phyloP scores from a whole-genome alignment of 495 filamentous ascomycete species.

The Thermothielavioides terrestris region DNA sequence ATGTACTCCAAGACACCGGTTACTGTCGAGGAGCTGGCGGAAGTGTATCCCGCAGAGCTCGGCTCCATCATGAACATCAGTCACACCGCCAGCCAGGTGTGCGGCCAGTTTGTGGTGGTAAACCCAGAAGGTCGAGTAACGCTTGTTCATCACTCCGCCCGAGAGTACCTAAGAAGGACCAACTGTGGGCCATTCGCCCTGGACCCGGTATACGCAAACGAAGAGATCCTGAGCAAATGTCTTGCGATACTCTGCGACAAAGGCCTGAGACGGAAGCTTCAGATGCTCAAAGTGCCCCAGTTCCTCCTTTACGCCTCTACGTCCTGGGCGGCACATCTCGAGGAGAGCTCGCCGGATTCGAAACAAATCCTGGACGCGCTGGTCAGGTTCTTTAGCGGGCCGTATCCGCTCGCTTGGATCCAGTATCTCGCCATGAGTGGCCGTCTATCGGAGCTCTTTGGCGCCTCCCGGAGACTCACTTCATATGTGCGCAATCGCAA shows the following conservation, averaged over 20 bases:
- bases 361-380: not conserved
- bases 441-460: not conserved
- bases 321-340: conserved; percentile 1
- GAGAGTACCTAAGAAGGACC: conserved; percentile 2
- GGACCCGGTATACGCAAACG: not conserved
- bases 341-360: not conserved
- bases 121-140: conserved; percentile 2
- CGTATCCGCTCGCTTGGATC: conserved; percentile 7
- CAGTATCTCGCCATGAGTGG: conserved; percentile 10
- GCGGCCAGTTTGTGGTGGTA: conserved; percentile 8
- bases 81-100: conserved; percentile 1
- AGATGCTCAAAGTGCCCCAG: not conserved
- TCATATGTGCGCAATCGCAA: not conserved
- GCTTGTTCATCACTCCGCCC: conserved; percentile 4
- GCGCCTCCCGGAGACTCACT: not conserved
- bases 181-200: not conserved
- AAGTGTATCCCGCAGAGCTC: not conserved
- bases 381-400: conserved; percentile 2
- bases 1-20: conserved; percentile 1
- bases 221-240: not conserved
- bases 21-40: conserved; percentile 3
- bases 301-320: conserved; percentile 8
- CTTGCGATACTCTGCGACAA: conserved; percentile 1
- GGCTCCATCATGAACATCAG: not conserved
- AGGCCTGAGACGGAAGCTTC: conserved; percentile 2